Base-by-base conservation (phyloP, 2,329 filamentous ascomycete genomes). In the Neodidymelliopsis sp. region DNA sequence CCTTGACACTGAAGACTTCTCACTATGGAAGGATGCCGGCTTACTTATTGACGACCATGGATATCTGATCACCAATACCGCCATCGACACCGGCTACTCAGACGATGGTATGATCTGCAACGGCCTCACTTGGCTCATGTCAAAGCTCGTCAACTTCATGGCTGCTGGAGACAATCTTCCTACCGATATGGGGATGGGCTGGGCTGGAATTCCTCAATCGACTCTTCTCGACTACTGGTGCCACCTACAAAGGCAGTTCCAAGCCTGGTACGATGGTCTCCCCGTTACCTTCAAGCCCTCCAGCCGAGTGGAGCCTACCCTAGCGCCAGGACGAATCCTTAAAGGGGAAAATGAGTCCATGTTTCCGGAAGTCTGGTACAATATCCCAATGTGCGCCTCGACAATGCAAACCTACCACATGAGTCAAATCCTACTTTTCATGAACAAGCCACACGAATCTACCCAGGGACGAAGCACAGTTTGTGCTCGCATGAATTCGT, bases 341-440 rank as follows among this genome's bases (percentile, higher is more conserved):
- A 56, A 57, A 24, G 58, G 56, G 41, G 65, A 57, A 0, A 71
- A 63, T 16, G 74, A 75, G 50, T 36, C 65, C 65, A 34, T 74
- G 74, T 47, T 81, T 79, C 66, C 77, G 70, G 82, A 86, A 61
- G 77, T 85, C 10, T 88, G 85, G 84, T 86, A 85, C 65, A 79
- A 79, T 41, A 75, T 83, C 0, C 78, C 84, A 0, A 81, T 87
- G 77, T 88, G 84, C 67, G 84, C 82, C 0, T 84, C 84, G 2
- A 83, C 84, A 1, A 87, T 87, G 79, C 84, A 86, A 59, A 79
- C 79, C 50, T 87, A 85, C 56, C 82, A 87, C 59, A 86, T 87
- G 74, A 83, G 82, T 1, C 79, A 82, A 31, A 83, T 87, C 9
- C 77, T 86, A 4, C 66, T 88, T 0, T 75, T 85, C 10, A 77